Evolutionary conservation across 768 basidiomycete species (phyloP).

Genomic region (Austroboletus festivus): DNA sequence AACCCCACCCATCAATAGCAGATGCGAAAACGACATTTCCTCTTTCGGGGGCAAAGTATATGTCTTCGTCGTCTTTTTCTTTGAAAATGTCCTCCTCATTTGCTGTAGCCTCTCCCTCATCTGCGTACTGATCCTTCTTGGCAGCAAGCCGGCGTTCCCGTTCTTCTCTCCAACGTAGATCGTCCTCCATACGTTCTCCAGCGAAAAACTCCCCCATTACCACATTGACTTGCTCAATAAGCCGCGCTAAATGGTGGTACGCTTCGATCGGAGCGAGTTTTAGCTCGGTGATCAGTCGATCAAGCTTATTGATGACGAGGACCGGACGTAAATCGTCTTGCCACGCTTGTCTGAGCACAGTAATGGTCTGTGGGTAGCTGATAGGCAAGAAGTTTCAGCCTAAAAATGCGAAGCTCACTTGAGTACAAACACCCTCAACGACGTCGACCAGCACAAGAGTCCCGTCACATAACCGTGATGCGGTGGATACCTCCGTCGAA

Average conservation of each 20-base stretch:
- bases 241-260: constrained; percentile 87
- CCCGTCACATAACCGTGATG: constrained; percentile 91
- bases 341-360: constrained; percentile 95
- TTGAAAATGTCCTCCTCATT: constrained; percentile 72
- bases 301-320: constrained; percentile 95
- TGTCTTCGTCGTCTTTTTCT: constrained; percentile 96
- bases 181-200: constrained; percentile 94
- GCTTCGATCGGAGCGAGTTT: constrained; percentile 89
- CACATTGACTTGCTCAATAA: constrained; percentile 97
- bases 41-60: constrained; percentile 93
- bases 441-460: constrained; percentile 94
- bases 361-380: constrained; percentile 66
- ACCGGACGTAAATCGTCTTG: constrained; percentile 83
- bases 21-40: constrained; percentile 97
- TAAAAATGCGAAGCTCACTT: constrained; percentile 52
- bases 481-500: constrained; percentile 94
- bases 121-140: constrained; percentile 68
- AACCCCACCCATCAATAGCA: constrained; percentile 97
- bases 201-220: constrained; percentile 98
- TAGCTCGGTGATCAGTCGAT: constrained; percentile 90
- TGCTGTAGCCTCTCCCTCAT: constrained; percentile 57
- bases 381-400: background rate
- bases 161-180: constrained; percentile 90
- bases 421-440: constrained; percentile 97
- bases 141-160: constrained; percentile 76